Evolutionary conservation across 768 basidiomycete genomes (phyloP).

Genomic region (Kwoniella europaea): DNA sequence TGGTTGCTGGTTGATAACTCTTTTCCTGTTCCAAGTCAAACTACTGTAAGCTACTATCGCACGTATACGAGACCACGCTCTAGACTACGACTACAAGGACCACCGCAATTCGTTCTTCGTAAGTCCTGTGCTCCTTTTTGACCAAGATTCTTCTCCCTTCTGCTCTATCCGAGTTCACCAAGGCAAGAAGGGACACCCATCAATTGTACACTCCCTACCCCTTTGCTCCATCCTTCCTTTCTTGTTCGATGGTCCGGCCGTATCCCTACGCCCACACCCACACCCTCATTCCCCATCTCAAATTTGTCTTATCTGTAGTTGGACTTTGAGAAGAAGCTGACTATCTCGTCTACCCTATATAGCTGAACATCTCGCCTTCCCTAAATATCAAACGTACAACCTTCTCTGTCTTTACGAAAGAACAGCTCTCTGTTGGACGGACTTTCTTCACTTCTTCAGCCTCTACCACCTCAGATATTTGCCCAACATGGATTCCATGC

Average conservation of each 20-base stretch:
- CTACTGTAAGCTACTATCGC: no score
- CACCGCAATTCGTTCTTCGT: neutral
- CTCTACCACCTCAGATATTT: neutral
- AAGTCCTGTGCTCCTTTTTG: neutral
- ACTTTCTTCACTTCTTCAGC: neutral
- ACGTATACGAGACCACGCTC: no score
- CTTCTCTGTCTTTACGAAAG: neutral
- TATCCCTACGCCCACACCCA: neutral
- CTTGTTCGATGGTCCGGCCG: slow-evolving; percentile 4
- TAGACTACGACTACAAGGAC: no score
- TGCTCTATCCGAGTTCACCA: neutral
- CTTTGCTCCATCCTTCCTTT: neutral
- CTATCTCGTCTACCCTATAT: neutral
- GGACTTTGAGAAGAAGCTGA: slow-evolving; percentile 7
- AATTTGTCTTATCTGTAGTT: neutral
- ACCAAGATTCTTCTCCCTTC: neutral
- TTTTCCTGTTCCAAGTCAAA: no score
- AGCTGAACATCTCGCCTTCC: neutral
- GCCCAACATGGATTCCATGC: slow-evolving; percentile 56
- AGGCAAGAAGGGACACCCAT: neutral
- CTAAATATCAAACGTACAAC: neutral
- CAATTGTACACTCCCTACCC: neutral
- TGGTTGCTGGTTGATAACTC: no score
- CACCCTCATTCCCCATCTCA: neutral
- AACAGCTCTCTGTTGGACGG: no score